phyloP scores from a whole-genome alignment of 1,284 basidiomycete species.

The Xerocomus cyaneibrunnescens region DNA sequence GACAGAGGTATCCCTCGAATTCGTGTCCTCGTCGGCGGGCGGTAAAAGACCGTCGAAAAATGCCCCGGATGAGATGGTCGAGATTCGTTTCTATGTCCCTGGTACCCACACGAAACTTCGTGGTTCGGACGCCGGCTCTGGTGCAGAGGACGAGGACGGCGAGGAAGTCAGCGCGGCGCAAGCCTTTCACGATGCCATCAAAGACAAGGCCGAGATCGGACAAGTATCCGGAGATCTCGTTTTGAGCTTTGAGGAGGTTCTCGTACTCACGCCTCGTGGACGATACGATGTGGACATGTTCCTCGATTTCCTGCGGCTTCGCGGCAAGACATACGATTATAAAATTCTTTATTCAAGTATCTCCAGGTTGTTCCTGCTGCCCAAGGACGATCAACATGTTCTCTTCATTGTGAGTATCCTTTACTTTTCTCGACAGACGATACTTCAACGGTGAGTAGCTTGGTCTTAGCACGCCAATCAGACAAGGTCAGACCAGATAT shows the following conservation, averaged over 20 bases:
- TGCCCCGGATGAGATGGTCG: conserved; percentile 86
- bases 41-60: conserved; percentile 49
- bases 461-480: conserved; percentile 88
- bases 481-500: conserved; percentile 98
- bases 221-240: conserved; percentile 92
- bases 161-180: conserved; percentile 89
- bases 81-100: conserved; percentile 96
- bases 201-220: conserved; percentile 95
- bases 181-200: conserved; percentile 95
- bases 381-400: conserved; percentile 96
- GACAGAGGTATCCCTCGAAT: conserved; percentile 97
- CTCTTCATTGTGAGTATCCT: conserved; percentile 80
- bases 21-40: conserved; percentile 54
- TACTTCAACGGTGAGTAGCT: conserved; percentile 49
- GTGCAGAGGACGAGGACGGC: conserved; percentile 65
- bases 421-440: neutral
- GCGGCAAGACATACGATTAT: conserved; percentile 99
- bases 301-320: conserved; percentile 88
- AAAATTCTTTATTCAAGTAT: conserved; percentile 94
- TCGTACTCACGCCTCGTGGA: conserved; percentile 95
- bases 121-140: conserved; percentile 77
- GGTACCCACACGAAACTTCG: conserved; percentile 71
- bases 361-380: conserved; percentile 88
- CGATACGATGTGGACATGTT: conserved; percentile 99
- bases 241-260: conserved; percentile 93